Evolutionary conservation across 1,139 yeast species (phyloP), one percentile per base, ranked within the genome.

Genomic region (Magnusiomyces suaveolens): DNA sequence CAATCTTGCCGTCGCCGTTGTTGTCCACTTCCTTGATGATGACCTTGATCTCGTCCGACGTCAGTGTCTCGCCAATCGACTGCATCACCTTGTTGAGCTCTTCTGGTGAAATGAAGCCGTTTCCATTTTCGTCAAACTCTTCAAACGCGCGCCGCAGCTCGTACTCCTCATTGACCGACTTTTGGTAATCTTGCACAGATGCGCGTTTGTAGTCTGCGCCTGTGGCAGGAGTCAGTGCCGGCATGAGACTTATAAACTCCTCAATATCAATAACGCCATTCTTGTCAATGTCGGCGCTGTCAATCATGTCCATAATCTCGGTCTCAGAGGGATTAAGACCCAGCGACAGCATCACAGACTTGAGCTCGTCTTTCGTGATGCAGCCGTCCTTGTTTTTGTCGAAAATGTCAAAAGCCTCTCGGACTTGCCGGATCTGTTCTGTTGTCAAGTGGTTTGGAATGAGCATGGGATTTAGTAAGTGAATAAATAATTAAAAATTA

Each of bases 271-370:
- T 56, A 18, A 54, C 55, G 16, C 59, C 59, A 46, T 56, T 54
- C 50, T 52, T 54, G 48, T 56, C 59, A 26, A 75, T 86, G 70
- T 92, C 98, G 52, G 92, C 95, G 72, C 92, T 98, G 69, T 92
- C 90, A 75, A 92, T 87, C 87, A 92, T 84, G 69, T 92, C 98
- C 53, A 92, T 85, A 65, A 92, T 83, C 72, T 92, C 97, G 63
- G 90, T 83, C 72, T 92, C 97, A 47, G 96, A 84, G 36, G 98
- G 98, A 67, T 90, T 90, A 73, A 89, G 95, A 49, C 97, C 98
- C 68, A 92, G 78, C 20, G 97, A 87, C 74, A 98, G 83, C 98
- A 92, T 92, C 55, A 92, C 98, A 10, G 96, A 88, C 62, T 97
- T 97, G 65, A 92, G 79, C 73, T 92, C 98, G 68, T 87, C 83